Conservation (phyloP, 495 filamentous ascomycete genomes). For the Penicillium longicatenatum region DNA sequence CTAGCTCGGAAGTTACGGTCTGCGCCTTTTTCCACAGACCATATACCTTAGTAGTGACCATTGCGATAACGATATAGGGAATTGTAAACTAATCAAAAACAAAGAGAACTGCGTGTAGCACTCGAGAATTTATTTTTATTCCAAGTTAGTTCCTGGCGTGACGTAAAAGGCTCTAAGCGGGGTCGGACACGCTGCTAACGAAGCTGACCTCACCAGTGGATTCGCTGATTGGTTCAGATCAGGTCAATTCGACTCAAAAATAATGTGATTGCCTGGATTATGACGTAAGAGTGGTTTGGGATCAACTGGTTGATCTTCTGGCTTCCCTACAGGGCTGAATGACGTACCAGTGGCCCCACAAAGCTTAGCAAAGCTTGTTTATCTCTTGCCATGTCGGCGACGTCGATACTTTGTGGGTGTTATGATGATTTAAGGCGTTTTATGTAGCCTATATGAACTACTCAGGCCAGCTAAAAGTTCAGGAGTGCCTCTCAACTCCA, state of each 20-base stretch:
- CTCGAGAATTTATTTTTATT: not conserved
- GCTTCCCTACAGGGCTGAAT: constrained; percentile 5
- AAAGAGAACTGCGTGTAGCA: not conserved
- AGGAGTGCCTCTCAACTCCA: too few relatives aligned
- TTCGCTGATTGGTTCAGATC: not conserved
- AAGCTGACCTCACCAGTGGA: not conserved
- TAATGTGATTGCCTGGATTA: constrained; percentile 2
- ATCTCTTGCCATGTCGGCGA: not conserved
- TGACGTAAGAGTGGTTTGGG: not conserved
- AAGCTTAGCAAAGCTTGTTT: constrained; percentile 15
- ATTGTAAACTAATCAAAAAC: not conserved
- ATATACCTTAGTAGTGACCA: constrained; percentile 8
- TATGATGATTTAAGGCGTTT: too few relatives aligned
- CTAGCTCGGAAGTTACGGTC: constrained; percentile 8
- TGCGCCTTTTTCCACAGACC: constrained; percentile 2
- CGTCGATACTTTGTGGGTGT: not conserved
- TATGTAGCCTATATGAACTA: too few relatives aligned
- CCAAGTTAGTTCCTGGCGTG: not conserved
- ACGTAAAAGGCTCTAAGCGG: not conserved
- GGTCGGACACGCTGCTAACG: not conserved
- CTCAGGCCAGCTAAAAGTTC: too few relatives aligned
- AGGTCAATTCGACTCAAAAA: not conserved
- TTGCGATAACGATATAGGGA: not conserved
- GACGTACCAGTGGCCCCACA: constrained; percentile 4
- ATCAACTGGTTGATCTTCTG: not conserved